Conservation (phyloP, 441 rosid genomes). For the Euphorbia corollata region DNA sequence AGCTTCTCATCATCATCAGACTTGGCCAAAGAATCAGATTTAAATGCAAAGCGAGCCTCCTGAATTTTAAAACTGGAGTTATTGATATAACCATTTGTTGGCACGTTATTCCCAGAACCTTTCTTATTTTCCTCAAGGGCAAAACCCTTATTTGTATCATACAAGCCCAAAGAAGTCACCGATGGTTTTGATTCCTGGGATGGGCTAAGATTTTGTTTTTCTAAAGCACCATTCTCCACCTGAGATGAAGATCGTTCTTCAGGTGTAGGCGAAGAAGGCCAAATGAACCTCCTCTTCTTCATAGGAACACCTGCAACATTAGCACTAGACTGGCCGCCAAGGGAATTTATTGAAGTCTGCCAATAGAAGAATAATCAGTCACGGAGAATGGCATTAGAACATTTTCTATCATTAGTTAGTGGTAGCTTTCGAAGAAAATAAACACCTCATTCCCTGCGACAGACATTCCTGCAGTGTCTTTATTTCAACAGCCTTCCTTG, state of each 20-base stretch:
- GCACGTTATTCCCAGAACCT: constrained; percentile 13
- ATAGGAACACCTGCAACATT: constrained; percentile 66
- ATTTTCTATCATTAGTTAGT: constrained; percentile 13
- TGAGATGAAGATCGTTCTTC: constrained; percentile 27
- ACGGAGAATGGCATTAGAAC: constrained; percentile 1
- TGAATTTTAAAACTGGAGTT: constrained; percentile 28
- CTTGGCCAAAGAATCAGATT: constrained; percentile 28
- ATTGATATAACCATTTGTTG: constrained; percentile 6
- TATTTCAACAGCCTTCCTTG: constrained; percentile 11
- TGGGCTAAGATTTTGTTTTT: constrained; percentile 20
- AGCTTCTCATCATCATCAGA: constrained; percentile 24
- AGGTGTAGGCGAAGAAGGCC: constrained; percentile 33
- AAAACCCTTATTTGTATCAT: constrained; percentile 24
- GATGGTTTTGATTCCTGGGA: constrained; percentile 24
- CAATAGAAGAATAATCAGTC: constrained; percentile 31
- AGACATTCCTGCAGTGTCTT: constrained; percentile 33
- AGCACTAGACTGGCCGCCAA: constrained; percentile 45
- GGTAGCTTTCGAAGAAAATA: constrained; percentile 15
- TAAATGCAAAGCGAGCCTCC: constrained; percentile 25
- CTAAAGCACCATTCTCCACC: constrained; percentile 19
- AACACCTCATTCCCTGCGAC: constrained; percentile 64
- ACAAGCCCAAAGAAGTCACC: constrained; percentile 22
- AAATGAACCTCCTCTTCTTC: constrained; percentile 72
- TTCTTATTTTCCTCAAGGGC: constrained; percentile 21
- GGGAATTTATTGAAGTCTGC: constrained; percentile 47